Conservation (phyloP, 805 yeast species). For the Wickerhamiella sergipiensis region DNA sequence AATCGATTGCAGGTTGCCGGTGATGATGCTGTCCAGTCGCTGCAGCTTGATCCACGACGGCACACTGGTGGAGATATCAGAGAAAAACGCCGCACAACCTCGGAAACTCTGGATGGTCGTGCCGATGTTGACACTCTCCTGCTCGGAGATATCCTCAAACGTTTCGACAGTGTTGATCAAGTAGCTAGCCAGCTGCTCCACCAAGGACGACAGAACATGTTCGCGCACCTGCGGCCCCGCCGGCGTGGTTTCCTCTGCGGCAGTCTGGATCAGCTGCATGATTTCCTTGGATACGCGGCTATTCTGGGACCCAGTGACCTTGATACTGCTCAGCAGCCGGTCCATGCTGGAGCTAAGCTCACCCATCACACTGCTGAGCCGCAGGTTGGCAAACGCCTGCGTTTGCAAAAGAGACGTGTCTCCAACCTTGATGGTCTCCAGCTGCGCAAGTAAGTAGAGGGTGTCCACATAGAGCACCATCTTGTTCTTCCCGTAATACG, state of each 20-base stretch:
- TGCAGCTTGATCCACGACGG: conserved; percentile 28
- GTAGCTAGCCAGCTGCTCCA: conserved; percentile 18
- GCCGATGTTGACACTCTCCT: conserved; percentile 15
- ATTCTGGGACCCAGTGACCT: neutral
- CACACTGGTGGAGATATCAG: conserved; percentile 12
- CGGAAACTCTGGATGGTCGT: conserved; percentile 7
- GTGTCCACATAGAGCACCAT: conserved; percentile 15
- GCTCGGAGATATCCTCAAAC: conserved; percentile 21
- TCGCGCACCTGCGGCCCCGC: conserved; percentile 15
- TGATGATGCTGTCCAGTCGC: conserved; percentile 22
- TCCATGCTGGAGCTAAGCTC: conserved; percentile 2
- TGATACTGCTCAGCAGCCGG: conserved; percentile 4
- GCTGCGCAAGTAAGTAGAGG: conserved; percentile 3
- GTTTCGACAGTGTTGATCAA: conserved; percentile 14
- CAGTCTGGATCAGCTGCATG: conserved; percentile 2
- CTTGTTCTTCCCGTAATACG: conserved; percentile 7
- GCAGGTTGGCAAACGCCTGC: conserved; percentile 4
- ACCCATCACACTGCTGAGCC: conserved; percentile 6
- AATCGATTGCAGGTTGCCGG: conserved; percentile 22
- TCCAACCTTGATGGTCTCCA: neutral
- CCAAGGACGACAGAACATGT: conserved; percentile 22
- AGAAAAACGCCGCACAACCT: conserved; percentile 11
- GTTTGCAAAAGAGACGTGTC: conserved; percentile 2
- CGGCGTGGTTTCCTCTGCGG: conserved; percentile 10
- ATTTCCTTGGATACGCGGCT: conserved; percentile 1